Evolutionary conservation across 176 grass and related monocot genomes (phyloP).

Genomic region (Tuctoria greenei): DNA sequence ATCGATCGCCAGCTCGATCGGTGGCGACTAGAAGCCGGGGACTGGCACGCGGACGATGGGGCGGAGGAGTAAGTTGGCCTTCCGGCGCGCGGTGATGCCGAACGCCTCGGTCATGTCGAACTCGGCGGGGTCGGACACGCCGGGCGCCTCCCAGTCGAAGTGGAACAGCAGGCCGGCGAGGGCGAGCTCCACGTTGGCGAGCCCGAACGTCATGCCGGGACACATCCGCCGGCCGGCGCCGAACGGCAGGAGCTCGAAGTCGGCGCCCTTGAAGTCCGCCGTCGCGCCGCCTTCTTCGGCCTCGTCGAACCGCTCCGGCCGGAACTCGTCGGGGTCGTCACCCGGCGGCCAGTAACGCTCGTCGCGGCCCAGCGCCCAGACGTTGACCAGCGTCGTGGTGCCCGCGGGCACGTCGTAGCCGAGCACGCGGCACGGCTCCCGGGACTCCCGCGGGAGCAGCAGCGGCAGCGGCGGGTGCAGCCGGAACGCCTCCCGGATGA

Average conservation of each 20-base stretch:
- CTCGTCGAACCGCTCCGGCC: constrained; percentile 51
- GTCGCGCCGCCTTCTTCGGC: neutral
- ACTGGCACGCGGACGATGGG: constrained; percentile 27
- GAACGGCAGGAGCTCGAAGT: constrained; percentile 56
- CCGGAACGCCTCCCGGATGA: constrained; percentile 63
- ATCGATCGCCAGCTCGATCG: neutral
- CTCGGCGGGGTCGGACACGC: neutral
- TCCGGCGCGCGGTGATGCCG: constrained; percentile 14
- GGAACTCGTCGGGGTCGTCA: constrained; percentile 43
- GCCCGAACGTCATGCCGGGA: constrained; percentile 43
- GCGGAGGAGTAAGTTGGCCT: constrained; percentile 29
- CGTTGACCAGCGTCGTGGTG: constrained; percentile 55
- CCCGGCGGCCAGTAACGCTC: constrained; percentile 39
- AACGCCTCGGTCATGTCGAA: constrained; percentile 49
- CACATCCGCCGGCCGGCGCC: constrained; percentile 57
- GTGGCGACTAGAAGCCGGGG: neutral
- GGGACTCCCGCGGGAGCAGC: constrained; percentile 48
- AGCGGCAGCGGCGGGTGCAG: constrained; percentile 53
- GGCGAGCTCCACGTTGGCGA: constrained; percentile 51
- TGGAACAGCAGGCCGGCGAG: constrained; percentile 46
- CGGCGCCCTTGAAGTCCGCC: constrained; percentile 40
- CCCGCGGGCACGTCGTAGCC: constrained; percentile 53
- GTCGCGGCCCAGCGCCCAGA: constrained; percentile 59
- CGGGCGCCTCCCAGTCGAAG: constrained; percentile 52
- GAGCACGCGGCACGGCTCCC: constrained; percentile 21